Percentiles rank a stretch among this genome's conserved stretches.
These are phyloP conservation scores for Carnegiea gigantea DNA, from an alignment of 179 eudicot genomes.

Conservation along the genomic window DNA sequence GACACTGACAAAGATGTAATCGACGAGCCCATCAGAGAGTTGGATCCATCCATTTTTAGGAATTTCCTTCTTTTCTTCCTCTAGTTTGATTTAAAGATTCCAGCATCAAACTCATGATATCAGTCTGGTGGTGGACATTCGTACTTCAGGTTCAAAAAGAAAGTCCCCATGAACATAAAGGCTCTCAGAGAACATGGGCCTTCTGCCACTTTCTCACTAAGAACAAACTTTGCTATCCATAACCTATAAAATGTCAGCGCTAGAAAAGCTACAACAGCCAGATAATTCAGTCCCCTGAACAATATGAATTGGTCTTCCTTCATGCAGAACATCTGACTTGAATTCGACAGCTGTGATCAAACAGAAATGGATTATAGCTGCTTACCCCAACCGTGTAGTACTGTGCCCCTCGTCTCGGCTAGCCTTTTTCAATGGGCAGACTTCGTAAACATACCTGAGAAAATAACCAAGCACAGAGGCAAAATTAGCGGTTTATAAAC, in stretches of 20 bases:
- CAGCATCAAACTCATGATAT: not conserved
- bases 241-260: not conserved
- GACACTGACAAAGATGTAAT: not conserved
- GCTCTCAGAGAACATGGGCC: not conserved
- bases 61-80: not conserved
- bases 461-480: slow-evolving; percentile 13
- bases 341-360: not conserved
- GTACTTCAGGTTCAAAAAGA: not conserved
- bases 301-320: not conserved
- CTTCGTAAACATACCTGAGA: slow-evolving; percentile 84
- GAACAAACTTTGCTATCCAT: not conserved
- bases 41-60: not conserved
- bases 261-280: not conserved
- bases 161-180: not conserved
- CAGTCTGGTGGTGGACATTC: not conserved
- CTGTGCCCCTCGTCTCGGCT: slow-evolving; percentile 91
- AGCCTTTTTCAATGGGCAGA: slow-evolving; percentile 95
- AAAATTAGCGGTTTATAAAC: not conserved
- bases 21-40: not conserved
- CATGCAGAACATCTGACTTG: not conserved
- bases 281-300: not conserved
- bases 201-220: not conserved
- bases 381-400: slow-evolving; percentile 90
- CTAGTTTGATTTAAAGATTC: not conserved
- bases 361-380: slow-evolving; percentile 11